Percentiles rank a stretch among this genome's conserved stretches.
phyloP scores from a whole-genome alignment of 2,329 filamentous ascomycete genomes.

The Calonectria fujianensis region DNA sequence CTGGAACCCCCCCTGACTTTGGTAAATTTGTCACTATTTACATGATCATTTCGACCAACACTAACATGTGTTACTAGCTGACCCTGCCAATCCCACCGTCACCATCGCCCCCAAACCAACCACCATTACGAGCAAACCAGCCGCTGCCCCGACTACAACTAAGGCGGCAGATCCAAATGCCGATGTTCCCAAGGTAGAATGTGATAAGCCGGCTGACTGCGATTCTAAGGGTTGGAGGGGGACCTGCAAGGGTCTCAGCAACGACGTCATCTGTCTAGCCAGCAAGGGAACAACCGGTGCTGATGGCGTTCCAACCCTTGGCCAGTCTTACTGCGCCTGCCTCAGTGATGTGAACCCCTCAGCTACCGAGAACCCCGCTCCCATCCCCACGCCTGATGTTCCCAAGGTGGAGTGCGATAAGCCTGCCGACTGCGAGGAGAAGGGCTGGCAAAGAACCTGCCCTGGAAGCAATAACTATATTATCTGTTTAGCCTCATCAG shows the following conservation, averaged over 20 bases:
- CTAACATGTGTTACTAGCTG: background rate
- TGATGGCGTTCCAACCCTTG: constrained; percentile 4
- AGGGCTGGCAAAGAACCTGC: constrained; percentile 17
- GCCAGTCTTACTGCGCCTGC: constrained; percentile 18
- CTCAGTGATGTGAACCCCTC: constrained; percentile 15
- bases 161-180: constrained; percentile 9
- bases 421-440: constrained; percentile 14
- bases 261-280: constrained; percentile 16
- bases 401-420: constrained; percentile 21
- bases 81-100: constrained; percentile 13
- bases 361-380: constrained; percentile 9
- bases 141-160: background rate
- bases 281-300: constrained; percentile 15
- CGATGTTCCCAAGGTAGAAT: constrained; percentile 11
- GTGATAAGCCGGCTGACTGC: constrained; percentile 10
- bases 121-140: constrained; percentile 6
- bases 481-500: background rate
- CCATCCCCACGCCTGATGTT: constrained; percentile 2
- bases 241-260: constrained; percentile 20
- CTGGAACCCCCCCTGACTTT: constrained; percentile 8
- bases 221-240: background rate
- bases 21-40: background rate
- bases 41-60: background rate
- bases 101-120: constrained; percentile 15
- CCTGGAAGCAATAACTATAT: constrained; percentile 12